Percentiles rank a stretch among this genome's conserved stretches.
Evolutionary conservation across 108 stramenopile genomes (phyloP).

Genomic region (Conticribra weissflogii): DNA sequence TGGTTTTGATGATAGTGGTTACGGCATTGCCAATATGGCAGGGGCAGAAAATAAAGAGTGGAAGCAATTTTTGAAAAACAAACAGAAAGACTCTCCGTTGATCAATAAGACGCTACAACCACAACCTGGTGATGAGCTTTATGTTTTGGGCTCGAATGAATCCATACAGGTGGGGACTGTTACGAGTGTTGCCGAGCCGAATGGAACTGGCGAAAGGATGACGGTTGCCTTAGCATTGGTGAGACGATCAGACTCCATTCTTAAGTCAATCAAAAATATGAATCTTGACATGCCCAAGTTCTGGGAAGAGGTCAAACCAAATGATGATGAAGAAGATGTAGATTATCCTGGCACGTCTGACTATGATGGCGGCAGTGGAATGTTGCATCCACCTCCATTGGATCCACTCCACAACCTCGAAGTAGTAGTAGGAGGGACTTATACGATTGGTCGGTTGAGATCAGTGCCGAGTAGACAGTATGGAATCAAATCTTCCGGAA

Average conservation of each 20-base stretch:
- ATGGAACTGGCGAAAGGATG: constrained; percentile 63
- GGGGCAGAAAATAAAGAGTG: constrained; percentile 26
- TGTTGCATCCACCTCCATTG: constrained; percentile 64
- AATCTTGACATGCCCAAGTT: constrained; percentile 58
- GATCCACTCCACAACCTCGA: constrained; percentile 83
- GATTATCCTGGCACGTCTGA: constrained; percentile 13
- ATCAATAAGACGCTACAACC: constrained; percentile 67
- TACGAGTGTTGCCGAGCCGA: constrained; percentile 75
- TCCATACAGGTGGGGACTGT: constrained; percentile 69
- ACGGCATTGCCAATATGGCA: constrained; percentile 22
- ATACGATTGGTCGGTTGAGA: constrained; percentile 63
- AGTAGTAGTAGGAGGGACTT: constrained; percentile 70
- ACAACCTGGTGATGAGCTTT: constrained; percentile 56
- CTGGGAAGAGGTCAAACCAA: constrained; percentile 37
- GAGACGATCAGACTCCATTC: constrained; percentile 60
- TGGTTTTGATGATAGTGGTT: constrained; percentile 29
- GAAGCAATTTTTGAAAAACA: constrained; percentile 32
- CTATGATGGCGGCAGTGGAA: constrained; percentile 46
- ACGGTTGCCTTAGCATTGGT: constrained; percentile 69
- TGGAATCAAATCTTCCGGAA: constrained; percentile 3
- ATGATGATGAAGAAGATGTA: constrained; percentile 16
- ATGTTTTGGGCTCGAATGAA: constrained; percentile 79
- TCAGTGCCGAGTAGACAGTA: constrained; percentile 56
- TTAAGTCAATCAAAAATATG: constrained; percentile 65
- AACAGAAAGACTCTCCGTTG: constrained; percentile 31